Conservation (phyloP, 768 basidiomycete genomes). For the Amyloporia xantha region DNA sequence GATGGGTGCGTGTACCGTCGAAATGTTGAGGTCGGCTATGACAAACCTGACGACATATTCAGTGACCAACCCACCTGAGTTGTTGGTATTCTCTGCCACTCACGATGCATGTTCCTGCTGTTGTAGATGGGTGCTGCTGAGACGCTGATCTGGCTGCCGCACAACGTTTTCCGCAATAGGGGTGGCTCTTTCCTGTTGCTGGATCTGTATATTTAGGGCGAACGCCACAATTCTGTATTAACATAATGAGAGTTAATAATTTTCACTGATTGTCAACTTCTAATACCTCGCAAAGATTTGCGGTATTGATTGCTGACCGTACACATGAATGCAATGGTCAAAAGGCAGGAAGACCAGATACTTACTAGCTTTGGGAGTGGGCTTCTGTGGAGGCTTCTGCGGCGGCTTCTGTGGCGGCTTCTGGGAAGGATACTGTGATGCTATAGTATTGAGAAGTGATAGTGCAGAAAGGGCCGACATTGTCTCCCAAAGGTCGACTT, state of each 20-base stretch:
- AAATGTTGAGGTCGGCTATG: neutral
- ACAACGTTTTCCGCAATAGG: constrained; percentile 28
- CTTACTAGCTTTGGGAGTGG: too few species aligned
- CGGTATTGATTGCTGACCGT: too few species aligned
- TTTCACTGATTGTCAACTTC: too few species aligned
- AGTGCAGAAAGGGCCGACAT: neutral
- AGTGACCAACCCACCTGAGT: too few species aligned
- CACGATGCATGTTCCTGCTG: neutral
- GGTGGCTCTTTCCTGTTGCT: constrained; percentile 39
- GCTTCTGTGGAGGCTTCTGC: neutral
- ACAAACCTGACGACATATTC: constrained; percentile 3
- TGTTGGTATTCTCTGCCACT: too few species aligned
- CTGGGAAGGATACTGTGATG: neutral
- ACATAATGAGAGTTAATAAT: too few species aligned
- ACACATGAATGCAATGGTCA: too few species aligned
- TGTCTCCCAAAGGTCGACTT: neutral
- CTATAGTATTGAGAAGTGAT: neutral
- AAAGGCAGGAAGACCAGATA: too few species aligned
- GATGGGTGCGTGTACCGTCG: constrained; percentile 1
- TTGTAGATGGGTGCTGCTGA: neutral
- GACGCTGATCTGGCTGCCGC: neutral
- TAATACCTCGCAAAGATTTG: constrained; percentile 1
- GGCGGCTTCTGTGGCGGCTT: neutral
- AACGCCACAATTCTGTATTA: constrained; percentile 46
- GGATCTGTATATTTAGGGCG: constrained; percentile 57